Conservation (phyloP, 2,329 filamentous ascomycete species). For the Fusarium humuli region DNA sequence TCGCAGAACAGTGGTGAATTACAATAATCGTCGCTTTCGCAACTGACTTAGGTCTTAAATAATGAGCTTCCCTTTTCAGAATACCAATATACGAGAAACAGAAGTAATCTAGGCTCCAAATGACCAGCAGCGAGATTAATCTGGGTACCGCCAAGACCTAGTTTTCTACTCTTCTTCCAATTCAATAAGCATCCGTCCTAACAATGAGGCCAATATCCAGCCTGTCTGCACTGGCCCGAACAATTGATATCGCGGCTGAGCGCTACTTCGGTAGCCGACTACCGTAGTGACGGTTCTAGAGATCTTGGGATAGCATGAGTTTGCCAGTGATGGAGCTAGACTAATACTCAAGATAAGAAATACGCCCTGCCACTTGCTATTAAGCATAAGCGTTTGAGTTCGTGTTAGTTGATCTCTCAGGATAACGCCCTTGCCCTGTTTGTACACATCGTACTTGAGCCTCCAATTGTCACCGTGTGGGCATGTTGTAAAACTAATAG, state of each 20-base stretch:
- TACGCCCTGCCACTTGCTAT: neutral
- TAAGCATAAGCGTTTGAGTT: constrained; percentile 21
- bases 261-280: constrained; percentile 3
- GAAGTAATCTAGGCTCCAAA: neutral
- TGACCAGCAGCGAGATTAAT: constrained; percentile 8
- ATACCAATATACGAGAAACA: constrained; percentile 3
- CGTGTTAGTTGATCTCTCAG: constrained; percentile 12
- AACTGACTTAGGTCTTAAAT: constrained; percentile 17
- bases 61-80: constrained; percentile 22
- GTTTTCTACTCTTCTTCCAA: neutral
- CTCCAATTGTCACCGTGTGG: constrained; percentile 18
- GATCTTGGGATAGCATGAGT: neutral
- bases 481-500: constrained; percentile 19
- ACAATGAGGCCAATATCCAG: constrained; percentile 4
- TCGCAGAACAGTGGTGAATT: neutral
- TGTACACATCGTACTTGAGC: constrained; percentile 18
- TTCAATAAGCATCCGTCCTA: neutral
- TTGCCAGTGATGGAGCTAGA: neutral
- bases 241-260: constrained; percentile 14
- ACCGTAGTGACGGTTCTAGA: neutral
- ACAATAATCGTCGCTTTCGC: constrained; percentile 1
- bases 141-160: constrained; percentile 8
- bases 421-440: neutral
- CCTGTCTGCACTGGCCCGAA: constrained; percentile 3
- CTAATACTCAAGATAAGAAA: neutral